These are phyloP conservation scores for Pseudogymnoascus sp. DNA, from an alignment of 2,329 filamentous ascomycete species.

Conservation along the genomic window DNA sequence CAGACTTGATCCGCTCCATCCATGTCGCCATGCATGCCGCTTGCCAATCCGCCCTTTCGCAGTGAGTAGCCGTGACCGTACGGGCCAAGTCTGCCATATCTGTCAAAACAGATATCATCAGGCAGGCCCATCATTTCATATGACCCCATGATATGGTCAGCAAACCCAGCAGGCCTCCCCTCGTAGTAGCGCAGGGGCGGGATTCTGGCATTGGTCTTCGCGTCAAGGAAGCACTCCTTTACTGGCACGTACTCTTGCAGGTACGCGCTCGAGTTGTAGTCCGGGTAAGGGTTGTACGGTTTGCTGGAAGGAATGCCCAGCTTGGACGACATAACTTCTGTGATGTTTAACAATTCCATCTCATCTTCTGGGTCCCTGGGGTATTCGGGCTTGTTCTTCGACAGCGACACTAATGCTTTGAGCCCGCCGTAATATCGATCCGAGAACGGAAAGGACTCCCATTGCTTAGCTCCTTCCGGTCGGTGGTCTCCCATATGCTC, in stretches of 20 bases:
- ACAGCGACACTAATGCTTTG: slow-evolving; percentile 55
- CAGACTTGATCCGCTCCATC: slow-evolving; percentile 76
- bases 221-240: slow-evolving; percentile 72
- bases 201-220: slow-evolving; percentile 52
- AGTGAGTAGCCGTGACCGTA: slow-evolving; percentile 84
- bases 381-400: slow-evolving; percentile 71
- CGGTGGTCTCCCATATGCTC: slow-evolving; percentile 51
- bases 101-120: slow-evolving; percentile 86
- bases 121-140: slow-evolving; percentile 71
- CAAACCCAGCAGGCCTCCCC: slow-evolving; percentile 76
- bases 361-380: slow-evolving; percentile 55
- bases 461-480: slow-evolving; percentile 55
- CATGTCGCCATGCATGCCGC: slow-evolving; percentile 75
- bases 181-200: slow-evolving; percentile 66
- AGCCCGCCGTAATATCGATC: slow-evolving; percentile 87
- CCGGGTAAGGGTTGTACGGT: slow-evolving; percentile 54
- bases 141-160: slow-evolving; percentile 76
- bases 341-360: slow-evolving; percentile 36
- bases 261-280: slow-evolving; percentile 42
- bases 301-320: slow-evolving; percentile 39
- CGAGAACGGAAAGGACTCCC: slow-evolving; percentile 81
- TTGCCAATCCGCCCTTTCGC: slow-evolving; percentile 69
- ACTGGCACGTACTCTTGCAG: slow-evolving; percentile 41
- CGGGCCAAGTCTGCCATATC: slow-evolving; percentile 77
- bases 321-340: slow-evolving; percentile 28